These are phyloP conservation scores for Polytrichum formosum DNA, from an alignment of 225 moss, liverwort and hornwort genomes.

Conservation along the genomic window DNA sequence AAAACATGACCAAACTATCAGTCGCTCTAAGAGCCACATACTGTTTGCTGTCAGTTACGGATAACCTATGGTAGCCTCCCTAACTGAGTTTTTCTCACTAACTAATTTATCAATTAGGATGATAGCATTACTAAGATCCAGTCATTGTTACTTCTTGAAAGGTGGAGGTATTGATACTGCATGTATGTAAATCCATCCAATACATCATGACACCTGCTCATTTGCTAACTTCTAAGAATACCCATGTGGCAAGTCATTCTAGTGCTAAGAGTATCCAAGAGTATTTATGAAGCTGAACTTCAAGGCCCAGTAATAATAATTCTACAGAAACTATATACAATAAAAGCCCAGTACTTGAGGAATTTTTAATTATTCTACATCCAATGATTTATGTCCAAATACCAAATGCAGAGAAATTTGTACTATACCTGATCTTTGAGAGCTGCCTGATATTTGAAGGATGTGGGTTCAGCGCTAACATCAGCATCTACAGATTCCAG, in stretches of 20 bases:
- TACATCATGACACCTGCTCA: too few relatives aligned
- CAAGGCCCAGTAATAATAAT: too few relatives aligned
- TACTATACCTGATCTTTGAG: constrained; percentile 70
- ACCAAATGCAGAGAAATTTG: background rate
- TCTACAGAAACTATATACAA: background rate
- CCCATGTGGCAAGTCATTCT: too few relatives aligned
- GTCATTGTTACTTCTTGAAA: too few relatives aligned
- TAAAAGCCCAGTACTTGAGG: background rate
- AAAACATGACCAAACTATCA: background rate
- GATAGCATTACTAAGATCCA: too few relatives aligned
- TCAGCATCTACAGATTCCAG: constrained; percentile 61
- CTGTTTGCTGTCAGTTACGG: background rate
- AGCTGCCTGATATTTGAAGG: constrained; percentile 74
- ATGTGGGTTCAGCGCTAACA: constrained; percentile 54
- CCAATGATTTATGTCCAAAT: background rate
- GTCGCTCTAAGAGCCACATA: constrained; percentile 5
- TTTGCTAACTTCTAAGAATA: too few relatives aligned
- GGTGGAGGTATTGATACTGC: too few relatives aligned
- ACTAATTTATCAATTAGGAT: too few relatives aligned
- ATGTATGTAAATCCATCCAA: too few relatives aligned
- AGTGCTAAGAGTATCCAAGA: too few relatives aligned
- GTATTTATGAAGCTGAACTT: too few relatives aligned
- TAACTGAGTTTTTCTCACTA: too few relatives aligned
- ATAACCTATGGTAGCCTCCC: background rate
- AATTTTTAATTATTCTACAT: background rate